Percentiles rank a stretch among this genome's conserved stretches.
Evolutionary conservation across 371 early-diverging fungal species (phyloP).

Genomic region (Saksenaea vasiformis): DNA sequence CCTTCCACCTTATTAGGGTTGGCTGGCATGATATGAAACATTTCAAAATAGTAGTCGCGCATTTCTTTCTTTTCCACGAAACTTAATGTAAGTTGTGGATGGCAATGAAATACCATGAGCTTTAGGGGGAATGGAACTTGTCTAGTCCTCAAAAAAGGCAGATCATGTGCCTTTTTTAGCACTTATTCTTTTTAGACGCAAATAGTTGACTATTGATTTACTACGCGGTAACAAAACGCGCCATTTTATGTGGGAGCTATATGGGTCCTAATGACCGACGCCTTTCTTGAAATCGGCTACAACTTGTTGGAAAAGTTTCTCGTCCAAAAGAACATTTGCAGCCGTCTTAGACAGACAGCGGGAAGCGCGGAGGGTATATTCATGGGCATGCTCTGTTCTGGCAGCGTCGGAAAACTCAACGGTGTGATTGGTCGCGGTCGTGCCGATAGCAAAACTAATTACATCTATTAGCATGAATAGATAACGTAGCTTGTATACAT

Average conservation of each 20-base stretch:
- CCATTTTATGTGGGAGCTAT: neutral
- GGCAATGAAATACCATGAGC: too few species aligned
- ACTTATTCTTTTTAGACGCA: too few species aligned
- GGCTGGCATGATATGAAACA: too few species aligned
- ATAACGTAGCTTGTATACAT: neutral
- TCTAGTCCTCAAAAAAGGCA: too few species aligned
- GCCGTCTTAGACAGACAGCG: conserved; percentile 38
- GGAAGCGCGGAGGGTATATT: conserved; percentile 56
- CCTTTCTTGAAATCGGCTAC: conserved; percentile 37
- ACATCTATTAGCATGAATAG: neutral
- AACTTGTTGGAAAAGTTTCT: conserved; percentile 25
- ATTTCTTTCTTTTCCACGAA: too few species aligned
- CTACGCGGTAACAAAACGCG: neutral
- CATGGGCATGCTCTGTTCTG: conserved; percentile 63
- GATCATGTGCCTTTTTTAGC: too few species aligned
- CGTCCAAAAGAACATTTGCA: conserved; percentile 31
- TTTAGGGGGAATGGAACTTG: too few species aligned
- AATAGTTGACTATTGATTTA: neutral
- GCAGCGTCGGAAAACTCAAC: conserved; percentile 64
- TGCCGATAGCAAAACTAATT: conserved; percentile 29
- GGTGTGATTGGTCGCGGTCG: conserved; percentile 56
- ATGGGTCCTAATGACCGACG: neutral
- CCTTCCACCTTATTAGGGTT: too few species aligned
- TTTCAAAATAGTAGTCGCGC: too few species aligned
- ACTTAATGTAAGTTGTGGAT: too few species aligned